Conservation (phyloP, 2,329 filamentous ascomycete genomes). For the Fusarium fujikuroi region DNA sequence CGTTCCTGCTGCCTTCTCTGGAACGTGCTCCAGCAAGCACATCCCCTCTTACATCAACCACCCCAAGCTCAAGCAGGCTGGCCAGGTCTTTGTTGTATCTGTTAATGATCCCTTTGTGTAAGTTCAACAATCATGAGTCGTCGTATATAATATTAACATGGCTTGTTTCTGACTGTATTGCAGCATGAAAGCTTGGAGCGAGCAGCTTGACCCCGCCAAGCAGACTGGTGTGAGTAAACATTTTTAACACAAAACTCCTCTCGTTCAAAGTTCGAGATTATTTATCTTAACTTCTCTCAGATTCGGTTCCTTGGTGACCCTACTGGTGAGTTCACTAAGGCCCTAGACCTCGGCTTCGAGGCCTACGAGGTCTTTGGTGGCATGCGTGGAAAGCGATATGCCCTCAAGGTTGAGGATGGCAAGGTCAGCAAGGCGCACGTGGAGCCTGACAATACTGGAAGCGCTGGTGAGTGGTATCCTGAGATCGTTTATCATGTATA, state of each 20-base stretch:
- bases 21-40: constrained; percentile 70
- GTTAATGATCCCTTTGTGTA: constrained; percentile 97
- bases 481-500: neutral
- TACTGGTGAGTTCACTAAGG: constrained; percentile 80
- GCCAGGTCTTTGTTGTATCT: constrained; percentile 87
- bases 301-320: constrained; percentile 92
- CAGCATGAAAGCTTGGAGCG: constrained; percentile 91
- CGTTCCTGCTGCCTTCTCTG: constrained; percentile 81
- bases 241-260: neutral
- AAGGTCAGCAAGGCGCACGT: constrained; percentile 84
- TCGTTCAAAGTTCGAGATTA: neutral
- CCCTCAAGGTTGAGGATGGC: constrained; percentile 83
- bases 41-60: constrained; percentile 89
- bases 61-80: constrained; percentile 79
- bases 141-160: neutral
- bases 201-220: constrained; percentile 78
- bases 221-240: constrained; percentile 76
- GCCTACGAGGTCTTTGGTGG: constrained; percentile 80
- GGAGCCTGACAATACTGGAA: constrained; percentile 89
- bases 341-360: constrained; percentile 86
- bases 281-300: constrained; percentile 55
- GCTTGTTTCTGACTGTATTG: constrained; percentile 12
- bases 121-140: constrained; percentile 50
- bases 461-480: constrained; percentile 71
- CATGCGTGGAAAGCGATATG: constrained; percentile 87